Conservation (phyloP, 306 rosid genomes). For the Pyrus communis region DNA sequence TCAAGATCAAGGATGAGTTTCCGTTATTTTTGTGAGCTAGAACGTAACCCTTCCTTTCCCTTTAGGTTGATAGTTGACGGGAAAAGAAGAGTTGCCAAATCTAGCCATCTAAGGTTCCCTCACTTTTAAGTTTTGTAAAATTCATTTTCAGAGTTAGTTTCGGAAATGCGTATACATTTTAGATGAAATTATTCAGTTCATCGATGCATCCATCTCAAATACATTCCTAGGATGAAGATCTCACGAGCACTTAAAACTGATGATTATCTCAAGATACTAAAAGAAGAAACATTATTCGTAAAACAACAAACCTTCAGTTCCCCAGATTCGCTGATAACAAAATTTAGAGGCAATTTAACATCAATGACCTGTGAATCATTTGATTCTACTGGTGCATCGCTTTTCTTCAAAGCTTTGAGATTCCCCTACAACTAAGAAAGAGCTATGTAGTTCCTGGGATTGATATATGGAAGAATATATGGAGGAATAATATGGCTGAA, state of each 20-base stretch:
- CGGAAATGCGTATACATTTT: background rate
- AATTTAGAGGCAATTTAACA: conserved; percentile 82
- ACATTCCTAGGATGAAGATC: background rate
- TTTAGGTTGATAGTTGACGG: background rate
- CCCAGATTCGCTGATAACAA: conserved; percentile 77
- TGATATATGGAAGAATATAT: too few relatives aligned
- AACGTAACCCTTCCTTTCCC: background rate
- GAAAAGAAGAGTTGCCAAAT: background rate
- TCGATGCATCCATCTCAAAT: background rate
- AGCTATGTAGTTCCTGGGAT: background rate
- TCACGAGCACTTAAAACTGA: background rate
- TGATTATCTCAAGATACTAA: background rate
- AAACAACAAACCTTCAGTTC: conserved; percentile 64
- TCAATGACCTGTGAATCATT: conserved; percentile 52
- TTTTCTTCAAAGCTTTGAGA: conserved; percentile 38
- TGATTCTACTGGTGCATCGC: conserved; percentile 35
- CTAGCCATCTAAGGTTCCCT: background rate
- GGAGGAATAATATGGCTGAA: too few relatives aligned
- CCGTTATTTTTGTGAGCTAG: background rate
- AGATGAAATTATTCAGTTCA: background rate
- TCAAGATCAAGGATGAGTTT: background rate
- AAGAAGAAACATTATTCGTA: background rate
- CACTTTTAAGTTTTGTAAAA: background rate
- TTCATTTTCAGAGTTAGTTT: background rate
- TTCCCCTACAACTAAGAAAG: conserved; percentile 41